Evolutionary conservation across 805 yeast genomes (phyloP), one percentile per base, ranked within the genome.

Genomic region (Sugiyamaella qingdaonensis): DNA sequence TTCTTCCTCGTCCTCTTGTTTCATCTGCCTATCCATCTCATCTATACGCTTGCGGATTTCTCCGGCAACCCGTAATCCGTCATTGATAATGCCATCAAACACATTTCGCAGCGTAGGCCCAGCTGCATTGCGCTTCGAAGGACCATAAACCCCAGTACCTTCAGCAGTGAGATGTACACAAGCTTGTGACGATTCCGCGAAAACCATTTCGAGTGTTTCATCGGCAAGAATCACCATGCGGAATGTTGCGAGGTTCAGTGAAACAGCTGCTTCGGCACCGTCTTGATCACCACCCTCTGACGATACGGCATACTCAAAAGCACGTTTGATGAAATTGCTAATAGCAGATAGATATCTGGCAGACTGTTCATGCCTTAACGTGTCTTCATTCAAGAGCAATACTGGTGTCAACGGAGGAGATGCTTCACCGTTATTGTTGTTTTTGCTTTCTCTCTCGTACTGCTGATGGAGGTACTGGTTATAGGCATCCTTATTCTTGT

Each of bases 151-250:
- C 4, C 64, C 62, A 16, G 62, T 60, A 1, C 62, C 62, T 11
- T 46, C 48, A 14, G 36, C 60, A 27, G 64, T 65, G 39, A 88
- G 75, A 64, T 86, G 88, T 49, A 88, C 77, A 0, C 92, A 79
- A n/a, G 74, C 68, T 52, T 86, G 77, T 33, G 89, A 72, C 0
- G 90, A 85, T 24, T 75, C 73, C 11, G 88, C 76, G 70, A 94
- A 94, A 56, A 92, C 81, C 39, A 86, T 73, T 67, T 94, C 98
- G 60, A 89, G 86, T 0, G 97, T 87, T 63, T 90, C 98, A 66
- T 91, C 97, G 0, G 98, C 97, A 4, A 92, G 73, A 4, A 94
- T 73, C 1, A 94, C 95, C 99, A 92, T 92, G 57, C 98, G 75
- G 71, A 92, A 92, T 0, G 96, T 90, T 0, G 98, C 88, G 14